phyloP scores from a whole-genome alignment of 305 asterid genomes.

The Fraxinus greggii region DNA sequence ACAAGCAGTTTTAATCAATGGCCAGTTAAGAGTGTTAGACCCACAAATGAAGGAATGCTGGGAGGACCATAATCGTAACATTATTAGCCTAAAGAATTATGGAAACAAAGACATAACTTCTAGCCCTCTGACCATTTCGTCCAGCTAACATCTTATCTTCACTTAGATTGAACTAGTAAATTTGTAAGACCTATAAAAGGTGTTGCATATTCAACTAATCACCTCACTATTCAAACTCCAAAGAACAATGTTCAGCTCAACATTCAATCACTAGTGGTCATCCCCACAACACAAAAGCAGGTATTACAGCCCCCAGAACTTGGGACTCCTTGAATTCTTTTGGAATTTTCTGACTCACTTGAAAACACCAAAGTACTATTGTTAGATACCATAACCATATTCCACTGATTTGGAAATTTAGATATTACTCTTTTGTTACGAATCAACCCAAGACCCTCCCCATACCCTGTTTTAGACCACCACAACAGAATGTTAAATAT shows the following conservation, averaged over 20 bases:
- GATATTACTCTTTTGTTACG: constrained; percentile 12
- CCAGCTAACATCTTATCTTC: constrained; percentile 1
- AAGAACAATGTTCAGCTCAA: neutral
- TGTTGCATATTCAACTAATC: constrained; percentile 7
- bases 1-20: neutral
- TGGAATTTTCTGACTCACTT: neutral
- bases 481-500: neutral
- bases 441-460: constrained; percentile 17
- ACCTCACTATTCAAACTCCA: constrained; percentile 2
- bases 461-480: neutral
- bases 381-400: constrained; percentile 13
- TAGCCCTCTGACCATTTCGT: neutral
- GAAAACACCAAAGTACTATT: neutral
- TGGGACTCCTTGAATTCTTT: neutral
- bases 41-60: constrained; percentile 21
- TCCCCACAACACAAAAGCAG: neutral
- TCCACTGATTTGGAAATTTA: neutral
- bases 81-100: neutral
- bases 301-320: neutral
- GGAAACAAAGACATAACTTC: constrained; percentile 1
- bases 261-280: constrained; percentile 5
- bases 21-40: constrained; percentile 24
- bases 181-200: constrained; percentile 2
- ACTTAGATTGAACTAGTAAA: neutral
- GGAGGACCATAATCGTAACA: constrained; percentile 7